Evolutionary conservation across 1,139 yeast genomes (phyloP), one percentile per base, ranked within the genome.

Genomic region (Lodderomyces parapsilosis): DNA sequence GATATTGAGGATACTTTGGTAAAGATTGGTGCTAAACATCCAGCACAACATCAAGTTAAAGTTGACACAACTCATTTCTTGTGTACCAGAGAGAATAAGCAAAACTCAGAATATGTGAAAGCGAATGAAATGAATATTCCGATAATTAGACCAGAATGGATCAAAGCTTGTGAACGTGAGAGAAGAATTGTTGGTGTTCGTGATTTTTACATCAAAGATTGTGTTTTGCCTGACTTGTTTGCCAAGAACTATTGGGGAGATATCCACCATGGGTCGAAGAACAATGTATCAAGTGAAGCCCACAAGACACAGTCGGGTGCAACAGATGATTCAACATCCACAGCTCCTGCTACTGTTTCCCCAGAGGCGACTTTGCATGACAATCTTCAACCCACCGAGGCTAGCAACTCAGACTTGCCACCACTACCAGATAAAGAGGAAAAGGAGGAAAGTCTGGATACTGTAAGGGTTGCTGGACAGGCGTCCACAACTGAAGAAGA

Each of bases 31-130:
- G 96, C 96, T 18, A 67, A 66, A 46, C 41, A 36, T 32, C 90
- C 93, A 1, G 68, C 88, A 24, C 96, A 89, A 58, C 68, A 68
- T 22, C 71, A 75, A 43, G 94, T 93, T 44, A 78, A 79, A 52
- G 87, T 91, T 43, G 98, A 93, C 57, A 93, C 99, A 1, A 93
- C 99, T 1, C 99, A 94, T 62, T 93, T 85, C 57, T 75, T 93
- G 13, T 86, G 96, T 53, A 86, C 96, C 1, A 60, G 76, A 48
- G 75, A 74, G 45, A 85, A 81, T 51, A 66, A 73, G 44, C 81
- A 79, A 20, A 73, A 76, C 42, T 65, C 77, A 2, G 89, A 86
- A 57, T 88, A 74, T 68, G 71, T 82, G 50, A 85, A 83, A 60
- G 99, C 99, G 1, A 76, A 79, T 49, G 91, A 86, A 47, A 78